These are phyloP conservation scores for Quercus alba DNA, from an alignment of 306 rosid species.

Conservation along the genomic window DNA sequence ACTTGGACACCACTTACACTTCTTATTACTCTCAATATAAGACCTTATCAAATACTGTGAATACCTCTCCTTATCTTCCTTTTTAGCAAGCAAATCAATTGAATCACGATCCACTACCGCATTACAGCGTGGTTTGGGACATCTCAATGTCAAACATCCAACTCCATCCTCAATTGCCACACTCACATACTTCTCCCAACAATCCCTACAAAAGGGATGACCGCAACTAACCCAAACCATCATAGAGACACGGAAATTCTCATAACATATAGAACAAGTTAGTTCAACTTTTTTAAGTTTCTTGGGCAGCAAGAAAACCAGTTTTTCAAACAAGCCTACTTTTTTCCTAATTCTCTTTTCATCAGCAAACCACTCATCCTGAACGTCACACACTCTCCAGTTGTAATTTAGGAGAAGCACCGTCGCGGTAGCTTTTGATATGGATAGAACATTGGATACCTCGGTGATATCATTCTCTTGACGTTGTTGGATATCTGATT, in stretches of 20 bases:
- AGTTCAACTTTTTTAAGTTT: not conserved
- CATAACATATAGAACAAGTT: not conserved
- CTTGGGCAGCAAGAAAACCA: not conserved
- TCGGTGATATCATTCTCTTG: too few species aligned
- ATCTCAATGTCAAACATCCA: conserved; percentile 6
- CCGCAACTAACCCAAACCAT: too few species aligned
- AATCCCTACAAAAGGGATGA: too few species aligned
- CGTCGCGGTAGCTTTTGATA: too few species aligned
- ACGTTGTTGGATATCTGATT: too few species aligned
- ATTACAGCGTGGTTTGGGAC: not conserved
- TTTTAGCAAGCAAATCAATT: not conserved
- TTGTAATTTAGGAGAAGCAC: too few species aligned
- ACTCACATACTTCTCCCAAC: too few species aligned
- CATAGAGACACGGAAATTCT: not conserved
- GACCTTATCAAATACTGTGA: not conserved
- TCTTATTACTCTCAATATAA: conserved; percentile 18
- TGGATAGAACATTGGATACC: too few species aligned
- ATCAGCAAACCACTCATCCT: too few species aligned
- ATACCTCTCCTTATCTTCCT: not conserved
- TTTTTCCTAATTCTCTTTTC: not conserved
- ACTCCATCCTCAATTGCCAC: not conserved
- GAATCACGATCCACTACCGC: conserved; percentile 5
- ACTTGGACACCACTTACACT: conserved; percentile 21
- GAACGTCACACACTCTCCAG: too few species aligned
- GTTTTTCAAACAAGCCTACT: not conserved